These are phyloP conservation scores for Podosphaera fusca DNA, from an alignment of 2,329 filamentous ascomycete species.

Conservation along the genomic window DNA sequence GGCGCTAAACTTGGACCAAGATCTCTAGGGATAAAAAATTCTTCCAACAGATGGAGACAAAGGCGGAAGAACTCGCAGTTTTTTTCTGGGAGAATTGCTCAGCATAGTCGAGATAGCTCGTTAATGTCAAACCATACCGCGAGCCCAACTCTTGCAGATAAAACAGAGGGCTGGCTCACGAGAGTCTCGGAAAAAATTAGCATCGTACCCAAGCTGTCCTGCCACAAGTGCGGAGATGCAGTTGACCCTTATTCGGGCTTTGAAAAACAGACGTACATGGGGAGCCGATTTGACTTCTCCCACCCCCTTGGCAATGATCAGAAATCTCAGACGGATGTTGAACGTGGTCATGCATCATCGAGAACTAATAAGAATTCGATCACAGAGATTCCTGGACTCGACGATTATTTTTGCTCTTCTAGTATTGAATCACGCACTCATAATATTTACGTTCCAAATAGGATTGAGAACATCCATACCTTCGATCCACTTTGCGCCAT, in stretches of 20 bases:
- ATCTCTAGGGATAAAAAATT: conserved; percentile 9
- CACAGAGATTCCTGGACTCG: not conserved
- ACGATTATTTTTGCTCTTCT: not conserved
- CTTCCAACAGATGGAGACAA: conserved; percentile 25
- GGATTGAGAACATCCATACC: not conserved
- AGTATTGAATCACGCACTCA: not conserved
- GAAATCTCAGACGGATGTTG: not conserved
- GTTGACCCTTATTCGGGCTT: conserved; percentile 19
- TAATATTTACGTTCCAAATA: not conserved
- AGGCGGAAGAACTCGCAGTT: conserved; percentile 27
- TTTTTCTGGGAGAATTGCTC: conserved; percentile 14
- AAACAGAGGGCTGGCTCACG: conserved; percentile 24
- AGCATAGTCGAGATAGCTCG: conserved; percentile 21
- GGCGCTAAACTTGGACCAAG: conserved; percentile 7
- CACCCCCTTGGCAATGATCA: conserved; percentile 11
- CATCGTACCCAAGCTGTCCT: conserved; percentile 14
- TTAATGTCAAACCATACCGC: conserved; percentile 5
- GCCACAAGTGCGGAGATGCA: conserved; percentile 14
- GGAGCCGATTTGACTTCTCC: conserved; percentile 9
- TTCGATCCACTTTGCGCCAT: conserved; percentile 8
- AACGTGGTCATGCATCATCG: not conserved
- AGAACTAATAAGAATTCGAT: not conserved
- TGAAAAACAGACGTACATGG: conserved; percentile 10
- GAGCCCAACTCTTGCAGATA: conserved; percentile 13
- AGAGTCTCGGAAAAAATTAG: conserved; percentile 18